Evolutionary conservation across 768 basidiomycete genomes (phyloP).

Genomic region (Cystoderma amianthinum): DNA sequence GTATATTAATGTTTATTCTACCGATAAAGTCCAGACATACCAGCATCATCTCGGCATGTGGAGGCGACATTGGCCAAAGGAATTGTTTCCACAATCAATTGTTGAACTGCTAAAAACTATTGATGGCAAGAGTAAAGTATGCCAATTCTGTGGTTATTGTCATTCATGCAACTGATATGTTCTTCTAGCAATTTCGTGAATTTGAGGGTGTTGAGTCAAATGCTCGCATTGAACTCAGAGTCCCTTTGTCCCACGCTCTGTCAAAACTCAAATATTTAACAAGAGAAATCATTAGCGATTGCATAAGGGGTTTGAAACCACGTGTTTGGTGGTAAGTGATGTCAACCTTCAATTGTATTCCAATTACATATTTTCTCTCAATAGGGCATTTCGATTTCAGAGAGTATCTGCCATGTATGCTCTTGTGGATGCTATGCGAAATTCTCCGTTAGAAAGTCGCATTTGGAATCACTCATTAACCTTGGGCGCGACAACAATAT

Average conservation of each 20-base stretch:
- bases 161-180: no score
- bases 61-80: neutral
- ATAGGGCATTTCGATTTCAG: neutral
- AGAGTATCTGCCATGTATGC: neutral
- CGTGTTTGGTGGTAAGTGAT: neutral
- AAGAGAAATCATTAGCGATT: neutral
- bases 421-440: neutral
- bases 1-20: neutral
- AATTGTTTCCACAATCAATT: neutral
- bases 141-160: no score
- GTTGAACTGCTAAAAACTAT: neutral
- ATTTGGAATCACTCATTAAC: neutral
- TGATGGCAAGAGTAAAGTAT: neutral
- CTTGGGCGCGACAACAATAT: neutral
- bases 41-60: neutral
- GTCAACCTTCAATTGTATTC: no score
- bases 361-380: neutral
- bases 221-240: neutral
- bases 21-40: neutral
- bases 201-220: neutral
- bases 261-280: neutral
- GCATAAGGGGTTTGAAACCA: neutral
- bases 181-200: neutral
- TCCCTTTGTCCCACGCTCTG: neutral
- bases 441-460: neutral